Evolutionary conservation across 257 asterid species (phyloP).

Genomic region (Ophiorrhiza pumila): DNA sequence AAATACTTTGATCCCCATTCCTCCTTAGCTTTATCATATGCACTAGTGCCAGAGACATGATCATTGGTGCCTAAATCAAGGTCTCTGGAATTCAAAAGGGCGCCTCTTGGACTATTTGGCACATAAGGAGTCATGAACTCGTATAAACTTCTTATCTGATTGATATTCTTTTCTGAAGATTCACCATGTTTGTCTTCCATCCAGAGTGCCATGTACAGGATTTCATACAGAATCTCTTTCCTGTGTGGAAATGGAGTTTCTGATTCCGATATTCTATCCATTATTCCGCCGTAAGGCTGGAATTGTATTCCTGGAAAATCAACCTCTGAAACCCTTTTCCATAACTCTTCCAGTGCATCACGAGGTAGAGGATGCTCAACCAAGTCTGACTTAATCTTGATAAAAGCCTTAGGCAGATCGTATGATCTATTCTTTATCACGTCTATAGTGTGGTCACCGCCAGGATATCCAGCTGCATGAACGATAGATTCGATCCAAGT

Average conservation of each 20-base stretch:
- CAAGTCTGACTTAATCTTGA: constrained; percentile 49
- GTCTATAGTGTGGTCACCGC: constrained; percentile 10
- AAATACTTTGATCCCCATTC: constrained; percentile 51
- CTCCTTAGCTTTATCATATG: constrained; percentile 25
- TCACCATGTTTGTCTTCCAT: neutral
- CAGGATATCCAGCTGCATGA: constrained; percentile 18
- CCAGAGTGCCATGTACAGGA: constrained; percentile 53
- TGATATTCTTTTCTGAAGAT: constrained; percentile 17
- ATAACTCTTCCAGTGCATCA: constrained; percentile 25
- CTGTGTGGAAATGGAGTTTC: too few species aligned
- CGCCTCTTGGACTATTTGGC: constrained; percentile 39
- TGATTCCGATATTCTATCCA: constrained; percentile 37
- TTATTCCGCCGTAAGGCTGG: constrained; percentile 55
- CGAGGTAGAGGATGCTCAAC: constrained; percentile 32
- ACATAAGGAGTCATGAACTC: too few species aligned
- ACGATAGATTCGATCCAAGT: constrained; percentile 48
- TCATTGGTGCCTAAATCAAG: constrained; percentile 49
- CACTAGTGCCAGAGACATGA: neutral
- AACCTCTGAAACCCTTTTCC: constrained; percentile 21
- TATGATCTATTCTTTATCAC: constrained; percentile 22
- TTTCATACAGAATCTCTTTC: constrained; percentile 31
- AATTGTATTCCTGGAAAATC: constrained; percentile 19
- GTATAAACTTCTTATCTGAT: constrained; percentile 33
- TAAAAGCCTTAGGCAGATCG: constrained; percentile 24
- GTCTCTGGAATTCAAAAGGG: constrained; percentile 47